phyloP scores from a whole-genome alignment of 768 basidiomycete species.

The Chalciporus sphaerocephalus region DNA sequence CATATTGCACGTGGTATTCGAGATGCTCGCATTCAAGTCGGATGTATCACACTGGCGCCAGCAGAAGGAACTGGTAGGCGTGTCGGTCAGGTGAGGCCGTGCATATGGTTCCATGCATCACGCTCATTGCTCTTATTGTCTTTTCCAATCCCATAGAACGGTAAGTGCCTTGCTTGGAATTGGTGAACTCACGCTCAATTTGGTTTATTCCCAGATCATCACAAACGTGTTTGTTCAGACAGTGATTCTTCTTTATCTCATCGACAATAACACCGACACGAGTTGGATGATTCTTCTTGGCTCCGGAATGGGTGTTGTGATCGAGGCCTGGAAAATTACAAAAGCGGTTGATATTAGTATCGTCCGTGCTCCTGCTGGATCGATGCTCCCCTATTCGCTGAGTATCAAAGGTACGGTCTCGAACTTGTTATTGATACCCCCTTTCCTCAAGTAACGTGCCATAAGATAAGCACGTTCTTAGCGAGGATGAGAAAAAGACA shows the following conservation, averaged over 20 bases:
- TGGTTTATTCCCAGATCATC: slow-evolving; percentile 49
- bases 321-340: slow-evolving; percentile 96
- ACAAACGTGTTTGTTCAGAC: slow-evolving; percentile 94
- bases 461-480: slow-evolving; percentile 90
- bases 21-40: slow-evolving; percentile 92
- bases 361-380: slow-evolving; percentile 55
- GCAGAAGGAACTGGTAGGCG: slow-evolving; percentile 91
- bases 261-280: slow-evolving; percentile 93
- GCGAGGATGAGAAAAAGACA: slow-evolving; percentile 95
- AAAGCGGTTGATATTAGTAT: slow-evolving; percentile 87
- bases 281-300: slow-evolving; percentile 97
- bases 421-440: slow-evolving; percentile 13
- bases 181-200: slow-evolving; percentile 11
- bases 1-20: slow-evolving; percentile 84
- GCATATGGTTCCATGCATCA: slow-evolving; percentile 9
- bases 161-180: slow-evolving; percentile 35
- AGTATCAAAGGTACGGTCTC: slow-evolving; percentile 66
- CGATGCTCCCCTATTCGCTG: slow-evolving; percentile 71
- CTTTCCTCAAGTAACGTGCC: slow-evolving; percentile 7
- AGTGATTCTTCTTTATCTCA: slow-evolving; percentile 86
- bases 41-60: slow-evolving; percentile 96
- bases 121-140: slow-evolving; percentile 15
- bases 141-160: slow-evolving; percentile 40
- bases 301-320: slow-evolving; percentile 73
- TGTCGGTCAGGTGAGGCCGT: slow-evolving; percentile 73